A percentile compares a stretch with the other conserved stretches of the same genome.
Evolutionary conservation across 805 yeast genomes (phyloP).

Genomic region (Cyberlindnera xylosilytica): DNA sequence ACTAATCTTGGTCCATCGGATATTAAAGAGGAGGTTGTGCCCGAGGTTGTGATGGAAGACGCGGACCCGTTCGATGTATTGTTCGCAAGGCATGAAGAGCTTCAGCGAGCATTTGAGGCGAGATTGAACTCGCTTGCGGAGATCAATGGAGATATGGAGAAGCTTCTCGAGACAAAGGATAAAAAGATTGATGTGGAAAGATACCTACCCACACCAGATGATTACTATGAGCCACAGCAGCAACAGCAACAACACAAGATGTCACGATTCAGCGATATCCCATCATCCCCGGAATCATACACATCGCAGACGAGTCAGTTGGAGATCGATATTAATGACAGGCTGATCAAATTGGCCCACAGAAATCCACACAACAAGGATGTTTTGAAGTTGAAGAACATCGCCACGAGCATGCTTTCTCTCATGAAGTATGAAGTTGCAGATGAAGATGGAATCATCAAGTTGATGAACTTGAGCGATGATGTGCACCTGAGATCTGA

Average conservation of each 20-base stretch:
- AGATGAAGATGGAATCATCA: slow-evolving; percentile 12
- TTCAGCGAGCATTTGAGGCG: slow-evolving; percentile 2
- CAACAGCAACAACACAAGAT: not conserved
- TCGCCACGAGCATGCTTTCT: slow-evolving; percentile 16
- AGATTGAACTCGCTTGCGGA: slow-evolving; percentile 1
- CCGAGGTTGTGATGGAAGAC: not conserved
- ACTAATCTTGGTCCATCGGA: no score
- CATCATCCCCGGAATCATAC: slow-evolving; percentile 24
- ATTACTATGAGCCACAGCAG: not conserved
- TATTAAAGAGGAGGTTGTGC: not conserved
- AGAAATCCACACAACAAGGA: slow-evolving; percentile 12
- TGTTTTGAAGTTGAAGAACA: slow-evolving; percentile 19
- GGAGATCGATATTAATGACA: slow-evolving; percentile 21
- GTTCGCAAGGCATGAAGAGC: slow-evolving; percentile 6
- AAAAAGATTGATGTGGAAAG: no score
- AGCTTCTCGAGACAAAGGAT: not conserved
- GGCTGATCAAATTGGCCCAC: slow-evolving; percentile 14
- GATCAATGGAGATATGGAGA: slow-evolving; percentile 8
- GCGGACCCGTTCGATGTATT: not conserved
- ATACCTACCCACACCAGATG: slow-evolving; percentile 22
- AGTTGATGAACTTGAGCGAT: slow-evolving; percentile 15
- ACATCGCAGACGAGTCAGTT: slow-evolving; percentile 17
- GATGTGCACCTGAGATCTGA: slow-evolving; percentile 12
- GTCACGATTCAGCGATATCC: slow-evolving; percentile 8
- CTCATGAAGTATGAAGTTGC: slow-evolving; percentile 16